Base-by-base conservation (phyloP, 108 stramenopile species). In the Nitzschia sp. region DNA sequence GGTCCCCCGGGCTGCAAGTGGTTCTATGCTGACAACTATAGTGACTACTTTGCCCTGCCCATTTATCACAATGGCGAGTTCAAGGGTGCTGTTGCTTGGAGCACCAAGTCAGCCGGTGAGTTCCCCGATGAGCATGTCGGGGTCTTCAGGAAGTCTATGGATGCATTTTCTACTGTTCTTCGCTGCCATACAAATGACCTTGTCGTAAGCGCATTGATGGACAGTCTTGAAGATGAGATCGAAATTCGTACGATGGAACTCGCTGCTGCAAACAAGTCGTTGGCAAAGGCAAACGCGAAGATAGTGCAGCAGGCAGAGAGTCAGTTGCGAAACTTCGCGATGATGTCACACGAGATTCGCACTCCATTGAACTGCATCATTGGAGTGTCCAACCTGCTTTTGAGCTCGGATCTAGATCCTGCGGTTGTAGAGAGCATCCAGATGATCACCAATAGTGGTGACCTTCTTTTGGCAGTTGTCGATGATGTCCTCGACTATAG, bases 341-440 rank as follows among this genome's bases (percentile, higher is more conserved):
- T 33, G 0, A 74, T 74, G 73, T 42, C 34, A 18, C 73, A 74
- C 31, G 73, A 74, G 51, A 66, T 74, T 19, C 65, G 73, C 6
- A 74, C 73, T 2, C 73, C 73, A 36, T 47, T 74, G 30, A 74
- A 74, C 47, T 74, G 73, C 61, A 59, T 74, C 11, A 34, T 74
- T 17, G 73, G 73, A 9, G 4, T 74, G 15, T 66, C 73, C 29
- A 67, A 38, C 21, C 34, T 74, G 55, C 18, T 61, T 19, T 9
- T 72, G 33, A 28, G 34, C 25, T 48, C 19, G 3, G 21, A 59
- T 15, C 59, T 78, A 15, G 64, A 55, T 47, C 32, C 31, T 21
- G 8, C 23, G 32, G 58, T 74, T 47, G 31, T 23, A 23, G 73
- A 74, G 38, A 31, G 29, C 18, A 59, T 74, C 6, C 33, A 55